These are phyloP conservation scores for Cytospora chrysosperma DNA, from an alignment of 2,329 filamentous ascomycete species.

Conservation along the genomic window DNA sequence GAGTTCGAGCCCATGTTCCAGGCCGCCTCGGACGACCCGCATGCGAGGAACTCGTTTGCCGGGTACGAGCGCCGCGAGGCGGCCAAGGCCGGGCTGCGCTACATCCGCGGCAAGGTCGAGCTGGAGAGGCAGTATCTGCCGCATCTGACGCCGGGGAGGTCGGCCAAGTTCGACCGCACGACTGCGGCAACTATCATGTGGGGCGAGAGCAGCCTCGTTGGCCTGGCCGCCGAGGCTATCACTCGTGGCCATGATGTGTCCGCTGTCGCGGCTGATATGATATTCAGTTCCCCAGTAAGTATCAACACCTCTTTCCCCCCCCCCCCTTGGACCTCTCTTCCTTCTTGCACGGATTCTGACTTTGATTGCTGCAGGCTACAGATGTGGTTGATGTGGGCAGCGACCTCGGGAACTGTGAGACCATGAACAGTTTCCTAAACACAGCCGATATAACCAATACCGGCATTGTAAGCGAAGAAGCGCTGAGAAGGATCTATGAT, in stretches of 20 bases:
- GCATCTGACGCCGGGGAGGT: not conserved
- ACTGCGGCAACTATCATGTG: constrained; percentile 3
- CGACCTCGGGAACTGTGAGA: constrained; percentile 2
- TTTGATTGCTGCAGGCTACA: not conserved
- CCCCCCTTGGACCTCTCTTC: not conserved
- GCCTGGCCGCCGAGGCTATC: not conserved
- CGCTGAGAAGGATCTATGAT: not conserved
- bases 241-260: not conserved
- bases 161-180: constrained; percentile 7
- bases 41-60: not conserved
- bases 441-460: constrained; percentile 3
- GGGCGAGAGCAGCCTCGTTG: constrained; percentile 6
- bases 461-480: constrained; percentile 1
- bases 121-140: constrained; percentile 3
- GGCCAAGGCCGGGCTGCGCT: not conserved
- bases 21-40: not conserved
- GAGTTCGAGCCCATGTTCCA: constrained; percentile 1
- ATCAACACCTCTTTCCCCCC: too few species aligned
- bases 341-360: not conserved
- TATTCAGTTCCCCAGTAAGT: constrained; percentile 7
- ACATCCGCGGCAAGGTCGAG: constrained; percentile 5
- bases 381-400: constrained; percentile 11
- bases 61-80: not conserved
- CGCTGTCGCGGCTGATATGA: constrained; percentile 1
- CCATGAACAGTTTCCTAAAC: constrained; percentile 7